phyloP scores from a whole-genome alignment of 2,329 filamentous ascomycete species.

The Purpureocillium lavendulum region DNA sequence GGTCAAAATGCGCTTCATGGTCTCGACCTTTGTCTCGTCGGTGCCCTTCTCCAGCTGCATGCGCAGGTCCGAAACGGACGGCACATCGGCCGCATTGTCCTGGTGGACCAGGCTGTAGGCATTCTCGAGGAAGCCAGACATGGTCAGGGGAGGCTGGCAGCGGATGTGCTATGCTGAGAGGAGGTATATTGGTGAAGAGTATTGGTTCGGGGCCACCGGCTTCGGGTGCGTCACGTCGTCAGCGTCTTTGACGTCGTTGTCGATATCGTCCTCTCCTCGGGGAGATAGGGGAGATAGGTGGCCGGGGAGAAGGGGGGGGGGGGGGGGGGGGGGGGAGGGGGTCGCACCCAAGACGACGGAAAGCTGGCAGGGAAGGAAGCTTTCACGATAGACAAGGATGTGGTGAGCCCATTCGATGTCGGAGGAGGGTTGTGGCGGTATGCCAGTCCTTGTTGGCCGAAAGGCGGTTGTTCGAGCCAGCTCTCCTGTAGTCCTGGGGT shows the following conservation, averaged over 20 bases:
- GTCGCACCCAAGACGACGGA: too few species aligned
- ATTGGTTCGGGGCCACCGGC: too few species aligned
- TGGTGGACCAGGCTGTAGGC: constrained; percentile 95
- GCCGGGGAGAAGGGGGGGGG: too few species aligned
- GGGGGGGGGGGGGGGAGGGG: too few species aligned
- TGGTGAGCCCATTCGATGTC: too few species aligned
- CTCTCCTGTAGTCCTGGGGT: not conserved
- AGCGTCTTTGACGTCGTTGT: too few species aligned
- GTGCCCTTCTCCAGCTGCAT: constrained; percentile 89
- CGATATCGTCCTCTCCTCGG: too few species aligned
- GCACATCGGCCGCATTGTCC: constrained; percentile 93
- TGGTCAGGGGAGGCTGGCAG: constrained; percentile 30
- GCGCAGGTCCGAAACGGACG: constrained; percentile 82
- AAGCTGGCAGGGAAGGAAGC: too few species aligned
- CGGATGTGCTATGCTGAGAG: not conserved
- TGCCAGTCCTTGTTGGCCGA: not conserved
- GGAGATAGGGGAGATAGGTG: too few species aligned
- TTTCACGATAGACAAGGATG: too few species aligned
- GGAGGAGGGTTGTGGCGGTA: not conserved
- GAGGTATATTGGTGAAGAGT: too few species aligned
- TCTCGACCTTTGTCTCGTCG: constrained; percentile 88
- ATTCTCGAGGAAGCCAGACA: constrained; percentile 92
- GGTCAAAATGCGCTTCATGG: constrained; percentile 91
- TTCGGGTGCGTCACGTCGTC: too few species aligned
- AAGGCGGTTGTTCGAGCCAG: constrained; percentile 1